Base-by-base conservation (phyloP, 2,329 filamentous ascomycete genomes). In the Colletotrichum simmondsii region DNA sequence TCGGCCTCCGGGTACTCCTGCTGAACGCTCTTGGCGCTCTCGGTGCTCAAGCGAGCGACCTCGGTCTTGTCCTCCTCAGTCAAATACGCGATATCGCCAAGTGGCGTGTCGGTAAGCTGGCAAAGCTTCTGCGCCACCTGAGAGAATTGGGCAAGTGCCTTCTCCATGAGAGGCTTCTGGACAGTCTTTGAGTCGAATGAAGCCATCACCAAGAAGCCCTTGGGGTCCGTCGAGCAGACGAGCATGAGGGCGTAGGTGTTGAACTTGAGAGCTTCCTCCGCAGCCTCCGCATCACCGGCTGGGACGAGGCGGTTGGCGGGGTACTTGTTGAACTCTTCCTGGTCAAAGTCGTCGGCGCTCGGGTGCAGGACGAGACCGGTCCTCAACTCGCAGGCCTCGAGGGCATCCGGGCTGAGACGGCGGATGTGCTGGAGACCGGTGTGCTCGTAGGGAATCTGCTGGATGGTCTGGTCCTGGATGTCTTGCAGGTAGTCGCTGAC, bases 131-230 rank as follows among this genome's bases (percentile, higher is more conserved):
- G 83, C 0, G 86, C 84, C n/a, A 89, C 84, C 4, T 83, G 81
- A 42, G 86, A 86, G 26, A 92, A 83, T 65, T 90, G 86, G 2
- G 82, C 78, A 26, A 92, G 81, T 3, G 88, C 87, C 37, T 84
- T 83, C 76, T 91, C 82, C 81, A 92, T 89, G 22, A 87, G 84
- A 28, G 82, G 80, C 37, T 82, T 83, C 22, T 83, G 83, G 22
- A 93, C 87, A 0, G 87, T 86, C n/a, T 87, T 87, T 26, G 90
- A 90, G 77, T 93, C 91, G 76, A 92, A 92, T 76, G 91, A 91
- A 0, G 90, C 90, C 83, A 90, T 91, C 68, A 91, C 83, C 19
- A 88, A 80, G 77, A 92, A 89, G 1, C 88, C 86, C 72, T 85
- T 83, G 2, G 86, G 83, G 46, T 89, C 87, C 6, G 92, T 81